These are phyloP conservation scores for Colletotrichum nymphaeae DNA, from an alignment of 2,329 filamentous ascomycete species.

Conservation along the genomic window DNA sequence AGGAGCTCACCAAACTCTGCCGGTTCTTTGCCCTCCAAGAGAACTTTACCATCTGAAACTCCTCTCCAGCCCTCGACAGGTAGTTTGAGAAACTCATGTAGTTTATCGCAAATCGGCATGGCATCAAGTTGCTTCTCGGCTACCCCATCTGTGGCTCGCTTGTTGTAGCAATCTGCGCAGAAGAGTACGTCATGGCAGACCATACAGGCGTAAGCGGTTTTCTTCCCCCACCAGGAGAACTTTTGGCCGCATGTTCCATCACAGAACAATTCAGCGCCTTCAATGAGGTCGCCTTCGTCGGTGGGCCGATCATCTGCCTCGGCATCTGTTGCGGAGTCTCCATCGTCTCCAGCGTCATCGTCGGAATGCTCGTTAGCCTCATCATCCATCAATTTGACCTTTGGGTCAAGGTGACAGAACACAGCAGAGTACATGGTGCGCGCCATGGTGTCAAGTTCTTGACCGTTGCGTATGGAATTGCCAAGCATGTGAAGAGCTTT, in stretches of 20 bases:
- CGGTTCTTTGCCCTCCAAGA: slow-evolving; percentile 35
- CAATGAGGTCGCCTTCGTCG: slow-evolving; percentile 32
- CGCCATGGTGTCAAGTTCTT: slow-evolving; percentile 35
- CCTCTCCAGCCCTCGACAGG: slow-evolving; percentile 41
- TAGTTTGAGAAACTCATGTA: slow-evolving; percentile 38
- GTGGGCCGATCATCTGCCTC: slow-evolving; percentile 1
- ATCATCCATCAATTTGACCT: not conserved
- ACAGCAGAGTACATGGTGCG: slow-evolving; percentile 40
- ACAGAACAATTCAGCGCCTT: slow-evolving; percentile 11
- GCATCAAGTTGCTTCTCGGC: not conserved
- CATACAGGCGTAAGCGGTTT: slow-evolving; percentile 37
- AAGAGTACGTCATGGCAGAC: slow-evolving; percentile 38
- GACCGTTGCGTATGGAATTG: slow-evolving; percentile 18
- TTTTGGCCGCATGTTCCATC: slow-evolving; percentile 36
- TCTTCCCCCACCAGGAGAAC: slow-evolving; percentile 36
- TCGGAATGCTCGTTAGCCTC: slow-evolving; percentile 1
- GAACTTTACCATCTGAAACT: slow-evolving; percentile 37
- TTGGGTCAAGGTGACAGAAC: slow-evolving; percentile 39
- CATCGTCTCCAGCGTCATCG: not conserved
- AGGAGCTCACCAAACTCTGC: slow-evolving; percentile 36
- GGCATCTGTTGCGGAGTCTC: not conserved
- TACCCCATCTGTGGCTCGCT: slow-evolving; percentile 21
- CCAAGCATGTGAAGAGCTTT: slow-evolving; percentile 37
- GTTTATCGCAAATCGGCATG: slow-evolving; percentile 31
- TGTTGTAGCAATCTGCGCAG: slow-evolving; percentile 39